Percentiles rank a stretch among this genome's conserved stretches.
Evolutionary conservation across 2,329 filamentous ascomycete species (phyloP).

Genomic region (Xylaria sp.): DNA sequence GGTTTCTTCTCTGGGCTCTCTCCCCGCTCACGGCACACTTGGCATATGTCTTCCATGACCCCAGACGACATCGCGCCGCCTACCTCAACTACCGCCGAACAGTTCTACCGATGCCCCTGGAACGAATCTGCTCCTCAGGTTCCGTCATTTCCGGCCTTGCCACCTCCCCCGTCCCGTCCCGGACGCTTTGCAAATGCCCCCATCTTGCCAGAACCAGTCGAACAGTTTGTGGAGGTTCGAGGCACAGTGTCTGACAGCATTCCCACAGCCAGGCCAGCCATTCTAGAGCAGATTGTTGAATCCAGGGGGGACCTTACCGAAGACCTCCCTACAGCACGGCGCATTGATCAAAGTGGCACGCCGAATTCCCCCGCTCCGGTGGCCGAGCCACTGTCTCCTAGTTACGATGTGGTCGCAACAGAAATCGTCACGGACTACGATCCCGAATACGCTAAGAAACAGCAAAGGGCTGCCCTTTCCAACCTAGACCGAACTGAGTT

Average conservation of each 20-base stretch:
- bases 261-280: slow-evolving; percentile 64
- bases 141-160: slow-evolving; percentile 34
- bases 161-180: slow-evolving; percentile 43
- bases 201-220: slow-evolving; percentile 54
- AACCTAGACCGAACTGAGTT: slow-evolving; percentile 82
- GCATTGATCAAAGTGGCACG: slow-evolving; percentile 32
- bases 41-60: slow-evolving; percentile 65
- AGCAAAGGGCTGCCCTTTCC: slow-evolving; percentile 69
- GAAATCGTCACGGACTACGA: slow-evolving; percentile 74
- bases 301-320: slow-evolving; percentile 34
- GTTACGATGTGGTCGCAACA: slow-evolving; percentile 60
- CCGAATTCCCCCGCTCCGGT: slow-evolving; percentile 38
- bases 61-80: slow-evolving; percentile 63
- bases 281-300: slow-evolving; percentile 45
- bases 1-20: slow-evolving; percentile 89
- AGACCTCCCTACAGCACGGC: slow-evolving; percentile 34
- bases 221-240: slow-evolving; percentile 68
- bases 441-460: slow-evolving; percentile 72
- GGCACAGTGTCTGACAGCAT: slow-evolving; percentile 62
- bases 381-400: slow-evolving; percentile 45
- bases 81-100: slow-evolving; percentile 87
- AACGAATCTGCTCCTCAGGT: slow-evolving; percentile 46
- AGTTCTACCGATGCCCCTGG: slow-evolving; percentile 89
- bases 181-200: slow-evolving; percentile 41
- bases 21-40: slow-evolving; percentile 75